Percentiles rank a stretch among this genome's conserved stretches.
Evolutionary conservation across 352 stramenopile species (phyloP).

Genomic region (Pythium scleroteichum): DNA sequence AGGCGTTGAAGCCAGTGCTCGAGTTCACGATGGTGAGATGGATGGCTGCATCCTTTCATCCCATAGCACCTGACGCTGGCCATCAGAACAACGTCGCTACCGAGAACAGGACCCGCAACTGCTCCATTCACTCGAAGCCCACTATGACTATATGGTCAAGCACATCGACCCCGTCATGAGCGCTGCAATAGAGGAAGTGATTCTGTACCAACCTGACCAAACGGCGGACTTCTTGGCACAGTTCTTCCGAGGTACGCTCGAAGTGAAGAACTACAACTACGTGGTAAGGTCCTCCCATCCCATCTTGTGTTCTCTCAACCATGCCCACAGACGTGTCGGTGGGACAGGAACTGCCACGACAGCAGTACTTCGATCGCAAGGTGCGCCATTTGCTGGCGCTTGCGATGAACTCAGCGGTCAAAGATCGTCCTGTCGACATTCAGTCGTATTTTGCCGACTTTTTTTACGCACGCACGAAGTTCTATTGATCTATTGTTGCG

Average conservation of each 20-base stretch:
- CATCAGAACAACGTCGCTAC: constrained; percentile 65
- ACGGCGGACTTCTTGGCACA: constrained; percentile 69
- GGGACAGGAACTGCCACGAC: constrained; percentile 57
- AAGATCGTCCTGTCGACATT: constrained; percentile 58
- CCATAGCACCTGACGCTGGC: background rate
- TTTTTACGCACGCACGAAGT: constrained; percentile 70
- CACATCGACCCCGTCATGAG: constrained; percentile 63
- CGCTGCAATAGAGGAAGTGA: constrained; percentile 60
- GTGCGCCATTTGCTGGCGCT: constrained; percentile 70
- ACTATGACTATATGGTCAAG: constrained; percentile 76
- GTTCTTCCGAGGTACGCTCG: constrained; percentile 61
- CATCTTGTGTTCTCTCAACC: background rate
- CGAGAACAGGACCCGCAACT: constrained; percentile 52
- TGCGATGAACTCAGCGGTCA: constrained; percentile 59
- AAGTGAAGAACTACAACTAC: constrained; percentile 76
- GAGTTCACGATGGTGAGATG: constrained; percentile 55
- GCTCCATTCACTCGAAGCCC: constrained; percentile 43
- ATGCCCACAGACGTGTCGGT: background rate
- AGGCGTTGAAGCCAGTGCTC: constrained; percentile 41
- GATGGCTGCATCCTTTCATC: background rate
- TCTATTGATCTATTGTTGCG: constrained; percentile 55
- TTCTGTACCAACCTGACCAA: constrained; percentile 79
- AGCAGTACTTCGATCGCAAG: constrained; percentile 78
- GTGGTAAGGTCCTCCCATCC: constrained; percentile 33
- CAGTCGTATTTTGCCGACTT: constrained; percentile 59